Conservation (phyloP, 208 protist species). For the Leptomonas pyrrhocoris region DNA sequence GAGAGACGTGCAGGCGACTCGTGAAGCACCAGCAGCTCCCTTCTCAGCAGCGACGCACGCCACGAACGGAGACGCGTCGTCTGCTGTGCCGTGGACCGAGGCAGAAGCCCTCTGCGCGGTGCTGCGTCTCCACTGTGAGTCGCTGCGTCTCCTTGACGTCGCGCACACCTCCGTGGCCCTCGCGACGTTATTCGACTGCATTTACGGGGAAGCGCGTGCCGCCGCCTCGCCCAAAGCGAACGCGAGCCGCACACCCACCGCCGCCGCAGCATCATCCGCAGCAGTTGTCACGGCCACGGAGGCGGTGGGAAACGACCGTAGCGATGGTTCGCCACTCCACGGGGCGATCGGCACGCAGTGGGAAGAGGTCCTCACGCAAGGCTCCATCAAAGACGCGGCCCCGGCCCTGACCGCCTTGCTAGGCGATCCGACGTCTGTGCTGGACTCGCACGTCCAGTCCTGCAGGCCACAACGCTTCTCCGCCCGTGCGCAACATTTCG, state of each 20-base stretch:
- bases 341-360: background rate
- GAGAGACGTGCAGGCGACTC: too few species aligned
- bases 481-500: too few species aligned
- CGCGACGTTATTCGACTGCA: background rate
- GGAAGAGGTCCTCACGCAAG: constrained; percentile 12
- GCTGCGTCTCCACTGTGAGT: constrained; percentile 5
- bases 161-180: constrained; percentile 7
- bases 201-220: background rate
- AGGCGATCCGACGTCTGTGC: background rate
- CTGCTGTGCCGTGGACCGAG: background rate
- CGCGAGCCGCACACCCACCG: too few species aligned
- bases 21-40: background rate
- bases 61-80: too few species aligned
- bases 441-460: background rate
- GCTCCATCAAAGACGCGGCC: background rate
- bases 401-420: constrained; percentile 3
- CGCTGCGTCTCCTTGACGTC: background rate
- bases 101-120: constrained; percentile 12
- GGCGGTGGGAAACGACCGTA: background rate
- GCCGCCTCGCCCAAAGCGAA: background rate
- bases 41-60: background rate
- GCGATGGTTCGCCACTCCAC: background rate
- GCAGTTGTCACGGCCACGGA: background rate
- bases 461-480: too few species aligned
- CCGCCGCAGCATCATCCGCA: too few species aligned